Percentiles rank a stretch among this genome's conserved stretches.
phyloP scores from a whole-genome alignment of 306 rosid genomes.

The Carpinus viminea region DNA sequence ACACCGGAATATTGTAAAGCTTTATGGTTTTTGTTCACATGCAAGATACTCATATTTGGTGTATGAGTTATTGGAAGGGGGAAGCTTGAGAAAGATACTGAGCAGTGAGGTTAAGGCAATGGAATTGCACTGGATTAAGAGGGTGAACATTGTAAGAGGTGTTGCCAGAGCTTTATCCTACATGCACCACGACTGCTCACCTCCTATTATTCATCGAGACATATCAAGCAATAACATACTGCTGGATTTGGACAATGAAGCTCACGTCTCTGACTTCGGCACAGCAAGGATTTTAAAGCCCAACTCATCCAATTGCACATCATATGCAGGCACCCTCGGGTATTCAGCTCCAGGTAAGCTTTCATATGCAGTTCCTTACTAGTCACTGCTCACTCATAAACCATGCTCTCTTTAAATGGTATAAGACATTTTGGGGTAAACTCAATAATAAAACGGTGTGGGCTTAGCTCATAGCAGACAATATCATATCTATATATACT shows the following conservation, averaged over 20 bases:
- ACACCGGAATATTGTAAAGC: background rate
- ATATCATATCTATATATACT: no score
- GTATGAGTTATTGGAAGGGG: background rate
- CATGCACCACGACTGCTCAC: background rate
- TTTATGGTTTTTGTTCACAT: background rate
- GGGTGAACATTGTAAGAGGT: conserved; percentile 9
- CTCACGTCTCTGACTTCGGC: no score
- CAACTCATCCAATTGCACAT: background rate
- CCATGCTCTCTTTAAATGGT: no score
- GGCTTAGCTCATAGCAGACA: no score
- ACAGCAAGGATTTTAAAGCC: no score
- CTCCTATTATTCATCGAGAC: background rate
- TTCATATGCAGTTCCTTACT: no score
- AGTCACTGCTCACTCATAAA: no score
- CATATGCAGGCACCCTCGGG: background rate
- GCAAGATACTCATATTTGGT: background rate
- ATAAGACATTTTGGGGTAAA: no score
- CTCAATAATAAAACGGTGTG: no score
- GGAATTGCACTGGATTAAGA: conserved; percentile 16
- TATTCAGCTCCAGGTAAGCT: background rate
- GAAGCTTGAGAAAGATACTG: background rate
- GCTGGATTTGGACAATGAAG: no score
- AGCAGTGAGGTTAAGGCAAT: conserved; percentile 2
- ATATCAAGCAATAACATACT: background rate
- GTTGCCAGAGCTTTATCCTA: background rate